phyloP scores from a whole-genome alignment of 345 rosid genomes.

The Dipteronia sinensis region DNA sequence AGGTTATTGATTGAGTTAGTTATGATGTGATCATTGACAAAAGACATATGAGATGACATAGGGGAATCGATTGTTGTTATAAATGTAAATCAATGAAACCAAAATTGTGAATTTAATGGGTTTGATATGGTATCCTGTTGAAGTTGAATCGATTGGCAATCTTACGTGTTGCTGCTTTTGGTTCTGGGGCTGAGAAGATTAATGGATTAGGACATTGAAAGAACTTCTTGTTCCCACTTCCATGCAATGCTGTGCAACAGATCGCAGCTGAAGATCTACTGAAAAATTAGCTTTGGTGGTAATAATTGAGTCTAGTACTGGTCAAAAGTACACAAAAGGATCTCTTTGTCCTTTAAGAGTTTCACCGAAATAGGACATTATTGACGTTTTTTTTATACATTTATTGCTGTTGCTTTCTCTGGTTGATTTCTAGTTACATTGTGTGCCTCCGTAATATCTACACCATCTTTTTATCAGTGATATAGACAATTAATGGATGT shows the following conservation, averaged over 20 bases:
- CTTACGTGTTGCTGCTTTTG: not conserved
- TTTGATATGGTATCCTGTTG: not conserved
- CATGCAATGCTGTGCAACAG: not conserved
- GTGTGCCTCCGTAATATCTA: conserved; percentile 19
- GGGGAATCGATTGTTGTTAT: not conserved
- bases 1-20: not conserved
- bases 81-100: not conserved
- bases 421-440: not conserved
- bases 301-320: not conserved
- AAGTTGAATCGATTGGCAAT: not conserved
- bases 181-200: not conserved
- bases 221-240: not conserved
- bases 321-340: not conserved
- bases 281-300: not conserved
- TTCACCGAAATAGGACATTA: not conserved
- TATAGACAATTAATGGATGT: conserved; percentile 30
- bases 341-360: not conserved
- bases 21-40: not conserved
- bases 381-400: not conserved
- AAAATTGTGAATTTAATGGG: not conserved
- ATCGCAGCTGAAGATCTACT: not conserved
- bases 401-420: not conserved
- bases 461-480: conserved; percentile 16
- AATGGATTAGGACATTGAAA: not conserved
- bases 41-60: not conserved